Conservation (phyloP, 2,329 filamentous ascomycete genomes). For the Leptographium galeiforme region DNA sequence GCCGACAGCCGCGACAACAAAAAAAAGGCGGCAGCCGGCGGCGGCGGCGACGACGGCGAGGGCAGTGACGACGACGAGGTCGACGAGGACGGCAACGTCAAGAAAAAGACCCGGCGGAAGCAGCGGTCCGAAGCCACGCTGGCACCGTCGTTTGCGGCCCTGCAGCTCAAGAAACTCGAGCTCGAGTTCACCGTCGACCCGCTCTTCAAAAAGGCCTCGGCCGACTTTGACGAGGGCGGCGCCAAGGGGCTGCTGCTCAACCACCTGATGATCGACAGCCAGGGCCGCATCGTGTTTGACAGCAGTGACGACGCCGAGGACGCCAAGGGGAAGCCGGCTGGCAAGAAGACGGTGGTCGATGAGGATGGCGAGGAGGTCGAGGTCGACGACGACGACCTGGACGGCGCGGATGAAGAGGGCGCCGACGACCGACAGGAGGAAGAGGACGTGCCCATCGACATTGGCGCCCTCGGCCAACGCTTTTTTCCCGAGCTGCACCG, state of each 20-base stretch:
- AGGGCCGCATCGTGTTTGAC: conserved; percentile 92
- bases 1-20: conserved; percentile 75
- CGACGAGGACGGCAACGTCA: conserved; percentile 30
- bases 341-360: conserved; percentile 20
- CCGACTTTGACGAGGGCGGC: conserved; percentile 95
- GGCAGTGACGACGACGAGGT: conserved; percentile 50
- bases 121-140: conserved; percentile 81
- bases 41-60: conserved; percentile 52
- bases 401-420: not conserved
- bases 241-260: conserved; percentile 92
- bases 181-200: conserved; percentile 94
- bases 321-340: conserved; percentile 23
- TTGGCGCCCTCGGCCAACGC: conserved; percentile 56
- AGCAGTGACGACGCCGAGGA: conserved; percentile 77
- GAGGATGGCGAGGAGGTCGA: conserved; percentile 17
- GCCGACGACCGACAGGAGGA: conserved; percentile 21
- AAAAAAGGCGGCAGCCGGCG: conserved; percentile 51
- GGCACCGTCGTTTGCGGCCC: conserved; percentile 70
- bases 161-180: conserved; percentile 95
- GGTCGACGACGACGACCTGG: conserved; percentile 15
- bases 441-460: conserved; percentile 63
- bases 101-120: conserved; percentile 58
- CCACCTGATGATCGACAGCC: conserved; percentile 86
- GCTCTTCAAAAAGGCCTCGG: conserved; percentile 97
- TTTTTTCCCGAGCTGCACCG: conserved; percentile 74